Base-by-base conservation (phyloP, 139 green algal genomes). In the Limnomonas spitsbergensis region DNA sequence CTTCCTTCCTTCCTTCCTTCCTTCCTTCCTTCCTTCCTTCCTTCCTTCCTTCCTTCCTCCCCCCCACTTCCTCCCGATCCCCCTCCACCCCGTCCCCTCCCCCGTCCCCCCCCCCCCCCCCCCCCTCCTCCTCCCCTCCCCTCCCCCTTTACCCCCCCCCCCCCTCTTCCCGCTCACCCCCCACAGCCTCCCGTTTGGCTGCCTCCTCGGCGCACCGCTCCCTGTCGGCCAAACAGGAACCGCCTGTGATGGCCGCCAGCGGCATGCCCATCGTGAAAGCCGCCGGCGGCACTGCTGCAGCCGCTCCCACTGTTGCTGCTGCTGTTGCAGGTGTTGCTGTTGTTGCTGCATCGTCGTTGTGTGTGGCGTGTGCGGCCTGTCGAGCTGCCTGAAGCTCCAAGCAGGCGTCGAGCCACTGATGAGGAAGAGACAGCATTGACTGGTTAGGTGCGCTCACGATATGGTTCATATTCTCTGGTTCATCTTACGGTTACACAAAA, bases 381-480 rank as follows among this genome's bases (percentile, higher is more conserved):
- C 66, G 24, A 9, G 26, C 66, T n/a, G n/a, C 34, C 14, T 81
- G 61, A 27, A 78, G 71, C 7, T 69, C 37, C 34, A 94, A 66
- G 82, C 89, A 92, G 2, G 66, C 76, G 29, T 85, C 67, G 36
- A 93, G 77, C 90, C 90, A 94, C 76, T 78, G 72, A 14, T 66
- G 52, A 72, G 79, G 1, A 29, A 61, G 14, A 20, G 14, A 61
- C 47, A 20, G 14, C 14, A 14, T 29, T 20, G 20, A 61, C 14
- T 20, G 47, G 47, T 61, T 61, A 61, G 47, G 20, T 61, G 14
- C n/a, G n/a, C n/a, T n/a, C n/a, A n/a, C n/a, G n/a, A n/a, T n/a
- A n/a, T n/a, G n/a, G n/a, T n/a, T n/a, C n/a, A n/a, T n/a, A n/a
- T n/a, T n/a, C n/a, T n/a, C n/a, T n/a, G n/a, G n/a, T n/a, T n/a